Evolutionary conservation across 306 rosid genomes (phyloP).

Genomic region (Casuarina cunninghamiana): DNA sequence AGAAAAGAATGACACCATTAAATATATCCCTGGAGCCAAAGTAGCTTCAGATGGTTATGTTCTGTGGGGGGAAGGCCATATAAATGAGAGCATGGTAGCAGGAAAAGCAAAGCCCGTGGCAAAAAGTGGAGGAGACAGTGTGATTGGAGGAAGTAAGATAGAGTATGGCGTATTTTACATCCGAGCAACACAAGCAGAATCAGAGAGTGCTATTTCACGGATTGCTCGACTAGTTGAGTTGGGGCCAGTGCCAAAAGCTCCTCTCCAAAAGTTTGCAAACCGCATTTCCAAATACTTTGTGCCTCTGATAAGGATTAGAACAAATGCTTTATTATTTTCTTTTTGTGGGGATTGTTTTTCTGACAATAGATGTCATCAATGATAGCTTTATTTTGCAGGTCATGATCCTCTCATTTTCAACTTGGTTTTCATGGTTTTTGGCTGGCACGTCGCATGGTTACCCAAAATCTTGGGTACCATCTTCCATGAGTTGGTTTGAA

Average conservation of each 20-base stretch:
- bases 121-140: slow-evolving; percentile 56
- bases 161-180: slow-evolving; percentile 76
- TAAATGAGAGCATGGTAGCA: slow-evolving; percentile 88
- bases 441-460: slow-evolving; percentile 62
- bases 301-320: slow-evolving; percentile 46
- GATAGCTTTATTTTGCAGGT: slow-evolving; percentile 46
- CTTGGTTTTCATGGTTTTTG: slow-evolving; percentile 77
- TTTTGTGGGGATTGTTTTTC: too few relatives aligned
- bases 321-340: too few relatives aligned
- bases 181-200: slow-evolving; percentile 72
- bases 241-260: slow-evolving; percentile 92
- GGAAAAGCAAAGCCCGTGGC: slow-evolving; percentile 68
- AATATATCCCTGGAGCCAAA: slow-evolving; percentile 64
- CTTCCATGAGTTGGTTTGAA: slow-evolving; percentile 68
- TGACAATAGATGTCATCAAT: too few relatives aligned
- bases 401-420: slow-evolving; percentile 57
- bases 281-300: slow-evolving; percentile 77
- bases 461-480: slow-evolving; percentile 78
- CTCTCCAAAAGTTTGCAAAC: slow-evolving; percentile 81
- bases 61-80: slow-evolving; percentile 69
- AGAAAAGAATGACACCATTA: slow-evolving; percentile 70
- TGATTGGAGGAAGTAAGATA: slow-evolving; percentile 82
- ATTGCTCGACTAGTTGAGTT: slow-evolving; percentile 84
- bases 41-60: slow-evolving; percentile 79
- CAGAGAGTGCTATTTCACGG: slow-evolving; percentile 81